Base-by-base conservation (phyloP, 805 yeast species). In the Myxozyma mucilagina region DNA sequence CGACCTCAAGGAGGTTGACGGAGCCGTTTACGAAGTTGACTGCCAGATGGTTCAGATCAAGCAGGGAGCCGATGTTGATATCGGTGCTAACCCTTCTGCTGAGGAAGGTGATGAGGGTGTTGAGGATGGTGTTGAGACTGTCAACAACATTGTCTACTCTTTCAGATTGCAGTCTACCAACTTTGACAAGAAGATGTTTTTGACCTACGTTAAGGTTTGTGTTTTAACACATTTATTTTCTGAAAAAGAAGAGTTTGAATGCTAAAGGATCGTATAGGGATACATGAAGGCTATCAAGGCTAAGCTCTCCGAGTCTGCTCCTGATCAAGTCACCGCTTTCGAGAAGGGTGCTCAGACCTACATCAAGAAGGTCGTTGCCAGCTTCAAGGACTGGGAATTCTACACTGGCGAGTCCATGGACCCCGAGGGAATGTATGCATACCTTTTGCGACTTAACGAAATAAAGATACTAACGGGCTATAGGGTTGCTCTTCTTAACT, bases 351-450 rank as follows among this genome's bases (percentile, higher is more conserved):
- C 99, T 73, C 84, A 86, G 72, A 80, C 89, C 72, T 94, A 92
- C 85, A 96, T 89, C 80, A 94, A 94, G 90, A 94, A 94, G 86
- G 87, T 94, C 70, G 79, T 94, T 74, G 88, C 86, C 74, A 87
- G 92, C 80, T 94, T 94, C 94, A 88, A 87, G 77, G 99, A 94
- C 86, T 94, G 96, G 96, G 99, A 94, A 78, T 94, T 94, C 86
- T 94, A 81, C 92, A 93, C 97, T 72, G 98, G 99, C 84, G 98
- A 93, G 84, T 89, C 97, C 77, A 94, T 94, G 99, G 97, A 94
- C 86, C 99, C 99, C 79, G 99, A 94, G 81, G 99, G 87, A 72
- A 94, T 94, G 99, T 61, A 57, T 7, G 64, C 41, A 42, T 39
- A 32, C 16, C 11, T 13, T 20, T 13, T 14, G 13, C 10, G 18